A percentile compares a stretch with the other conserved stretches of the same genome.
Evolutionary conservation across 768 basidiomycete species (phyloP).

Genomic region (Trametes cingulata): DNA sequence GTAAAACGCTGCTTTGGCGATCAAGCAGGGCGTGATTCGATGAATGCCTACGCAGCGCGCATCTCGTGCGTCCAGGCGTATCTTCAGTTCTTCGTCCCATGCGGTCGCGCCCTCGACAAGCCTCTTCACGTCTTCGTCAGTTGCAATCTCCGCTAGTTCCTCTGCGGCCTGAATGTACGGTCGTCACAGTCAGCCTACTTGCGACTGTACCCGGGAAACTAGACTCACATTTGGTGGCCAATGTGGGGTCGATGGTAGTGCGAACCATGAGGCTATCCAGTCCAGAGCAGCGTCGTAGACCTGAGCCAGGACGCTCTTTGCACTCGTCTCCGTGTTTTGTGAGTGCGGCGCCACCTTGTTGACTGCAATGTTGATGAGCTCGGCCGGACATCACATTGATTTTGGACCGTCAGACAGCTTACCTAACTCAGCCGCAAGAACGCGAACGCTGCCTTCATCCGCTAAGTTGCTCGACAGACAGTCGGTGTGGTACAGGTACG

Average conservation of each 20-base stretch:
- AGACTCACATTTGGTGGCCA: no score
- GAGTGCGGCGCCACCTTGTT: no score
- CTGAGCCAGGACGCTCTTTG: not conserved
- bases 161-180: no score
- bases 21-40: slow-evolving; percentile 4
- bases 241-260: not conserved
- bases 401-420: no score
- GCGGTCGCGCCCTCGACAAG: not conserved
- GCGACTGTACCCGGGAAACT: no score
- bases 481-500: no score
- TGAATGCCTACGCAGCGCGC: not conserved
- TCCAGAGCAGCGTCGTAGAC: not conserved
- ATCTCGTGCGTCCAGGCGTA: not conserved
- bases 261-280: not conserved
- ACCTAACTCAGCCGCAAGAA: not conserved
- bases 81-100: slow-evolving; percentile 1
- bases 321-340: no score
- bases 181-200: no score
- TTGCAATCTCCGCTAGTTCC: not conserved
- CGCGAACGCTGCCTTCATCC: no score
- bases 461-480: no score
- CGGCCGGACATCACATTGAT: no score
- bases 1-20: not conserved
- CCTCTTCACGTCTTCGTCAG: not conserved
- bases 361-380: no score